These are phyloP conservation scores for Fusarium sp. DNA, from an alignment of 2,329 filamentous ascomycete genomes.

Conservation along the genomic window DNA sequence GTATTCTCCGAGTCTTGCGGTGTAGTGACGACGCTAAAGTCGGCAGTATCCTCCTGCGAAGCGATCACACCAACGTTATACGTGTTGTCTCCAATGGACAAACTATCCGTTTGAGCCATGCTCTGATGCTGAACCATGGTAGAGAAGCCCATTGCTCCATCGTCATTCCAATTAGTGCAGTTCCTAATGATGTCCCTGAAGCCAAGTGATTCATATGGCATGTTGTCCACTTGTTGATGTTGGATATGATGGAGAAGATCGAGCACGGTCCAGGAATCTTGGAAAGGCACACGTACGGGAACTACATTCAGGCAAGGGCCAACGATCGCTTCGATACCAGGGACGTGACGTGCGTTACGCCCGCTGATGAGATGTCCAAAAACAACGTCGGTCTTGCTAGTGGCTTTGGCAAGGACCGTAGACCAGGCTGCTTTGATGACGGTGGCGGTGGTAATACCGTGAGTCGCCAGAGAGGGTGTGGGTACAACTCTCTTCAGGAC, in stretches of 20 bases:
- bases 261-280: slow-evolving; percentile 46
- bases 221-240: slow-evolving; percentile 52
- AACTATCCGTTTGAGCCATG: slow-evolving; percentile 25
- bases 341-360: slow-evolving; percentile 12
- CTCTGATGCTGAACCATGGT: slow-evolving; percentile 45
- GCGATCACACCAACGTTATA: slow-evolving; percentile 36
- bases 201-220: slow-evolving; percentile 41
- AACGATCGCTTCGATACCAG: slow-evolving; percentile 21
- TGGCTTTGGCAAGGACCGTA: slow-evolving; percentile 51
- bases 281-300: slow-evolving; percentile 23
- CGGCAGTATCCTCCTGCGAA: slow-evolving; percentile 36
- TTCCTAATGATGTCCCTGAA: slow-evolving; percentile 42
- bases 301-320: slow-evolving; percentile 34
- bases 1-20: slow-evolving; percentile 16
- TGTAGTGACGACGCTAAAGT: slow-evolving; percentile 42
- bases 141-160: slow-evolving; percentile 33
- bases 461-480: slow-evolving; percentile 24
- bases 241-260: slow-evolving; percentile 55
- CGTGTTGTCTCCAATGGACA: slow-evolving; percentile 27
- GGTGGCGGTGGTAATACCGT: slow-evolving; percentile 49
- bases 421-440: slow-evolving; percentile 60
- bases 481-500: slow-evolving; percentile 5
- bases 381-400: slow-evolving; percentile 46
- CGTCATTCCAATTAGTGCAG: slow-evolving; percentile 39
- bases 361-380: slow-evolving; percentile 37